Evolutionary conservation across 176 grass and related monocot genomes (phyloP), one percentile per base, ranked within the genome.

Genomic region (Musa itinerans): DNA sequence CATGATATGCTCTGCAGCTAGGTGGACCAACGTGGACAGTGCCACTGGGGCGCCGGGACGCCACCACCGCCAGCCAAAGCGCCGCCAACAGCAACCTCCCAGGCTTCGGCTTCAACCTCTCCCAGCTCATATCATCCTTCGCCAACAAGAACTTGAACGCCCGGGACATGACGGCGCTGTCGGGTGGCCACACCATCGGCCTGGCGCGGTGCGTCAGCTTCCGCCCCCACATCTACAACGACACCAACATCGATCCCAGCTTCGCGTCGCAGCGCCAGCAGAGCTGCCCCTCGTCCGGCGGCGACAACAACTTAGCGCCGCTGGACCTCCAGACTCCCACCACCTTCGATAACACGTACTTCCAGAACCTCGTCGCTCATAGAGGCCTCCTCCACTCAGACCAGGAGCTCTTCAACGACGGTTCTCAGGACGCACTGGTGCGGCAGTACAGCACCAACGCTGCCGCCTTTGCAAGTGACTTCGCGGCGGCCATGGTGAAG

Each of bases 161-260:
- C 29, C 83, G 83, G 0, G 93, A 90, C 71, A 78, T 96, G 9
- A 92, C 93, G 9, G 89, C 66, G 15, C 89, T 96, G 1, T 96
- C 93, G 1, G 93, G 93, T 5, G 89, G 89, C 29, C 93, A 96
- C 87, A 96, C 93, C 1, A 85, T 96, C 53, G 89, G 89, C 1
- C 86, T 23, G 1, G 83, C 89, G 2, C 90, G 79, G 0, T 92
- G 93, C 81, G 14, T 51, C 58, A 79, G 58, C 17, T 97, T 97
- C 83, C 90, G 93, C 11, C 0, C 43, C 19, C 93, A 74, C 85
- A 92, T 97, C 81, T 92, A 81, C 87, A 81, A 75, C 76, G 90
- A 90, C 67, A 65, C 75, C 12, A 62, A 83, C 75, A 73, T 84
- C 53, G 70, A 90, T 74, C 50, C 83, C 74, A 52, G 54, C 16